Percentiles rank a stretch among this genome's conserved stretches.
Evolutionary conservation across 495 filamentous ascomycete species (phyloP).

Genomic region (Penicillium bovifimosum): DNA sequence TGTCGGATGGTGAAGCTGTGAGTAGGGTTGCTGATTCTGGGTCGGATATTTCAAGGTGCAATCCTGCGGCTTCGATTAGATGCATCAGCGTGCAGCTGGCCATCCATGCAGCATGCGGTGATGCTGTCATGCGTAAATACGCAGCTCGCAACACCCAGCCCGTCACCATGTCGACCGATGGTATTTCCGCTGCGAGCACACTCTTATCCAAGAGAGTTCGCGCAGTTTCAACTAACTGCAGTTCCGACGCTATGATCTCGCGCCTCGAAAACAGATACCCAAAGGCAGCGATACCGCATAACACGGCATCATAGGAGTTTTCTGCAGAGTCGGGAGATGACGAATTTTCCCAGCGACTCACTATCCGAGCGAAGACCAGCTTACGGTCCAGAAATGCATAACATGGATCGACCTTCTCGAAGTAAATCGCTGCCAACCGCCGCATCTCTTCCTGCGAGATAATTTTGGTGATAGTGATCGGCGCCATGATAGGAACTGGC

Average conservation of each 20-base stretch:
- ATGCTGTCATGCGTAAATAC: constrained; percentile 48
- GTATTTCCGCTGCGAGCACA: constrained; percentile 23
- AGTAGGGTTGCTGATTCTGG: constrained; percentile 12
- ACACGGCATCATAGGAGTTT: constrained; percentile 37
- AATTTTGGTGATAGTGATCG: constrained; percentile 29
- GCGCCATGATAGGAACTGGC: constrained; percentile 3
- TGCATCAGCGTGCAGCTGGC: constrained; percentile 52
- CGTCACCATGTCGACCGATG: constrained; percentile 37
- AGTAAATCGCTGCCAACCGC: constrained; percentile 38
- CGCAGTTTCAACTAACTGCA: constrained; percentile 36
- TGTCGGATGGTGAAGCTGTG: constrained; percentile 9
- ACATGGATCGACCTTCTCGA: constrained; percentile 45
- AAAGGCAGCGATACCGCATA: constrained; percentile 46
- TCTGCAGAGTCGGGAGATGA: constrained; percentile 15
- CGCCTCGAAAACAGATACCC: constrained; percentile 43
- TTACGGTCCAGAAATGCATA: constrained; percentile 47
- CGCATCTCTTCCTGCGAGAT: constrained; percentile 41
- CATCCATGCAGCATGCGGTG: constrained; percentile 51
- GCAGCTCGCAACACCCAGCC: constrained; percentile 49
- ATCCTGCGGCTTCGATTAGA: constrained; percentile 47
- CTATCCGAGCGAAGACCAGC: constrained; percentile 25
- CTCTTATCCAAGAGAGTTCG: constrained; percentile 40
- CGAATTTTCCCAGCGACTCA: constrained; percentile 31
- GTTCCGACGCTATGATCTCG: constrained; percentile 28
- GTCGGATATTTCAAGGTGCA: constrained; percentile 41